Conservation (phyloP, 176 grass and related monocot genomes). For the Aechmea fasciata region DNA sequence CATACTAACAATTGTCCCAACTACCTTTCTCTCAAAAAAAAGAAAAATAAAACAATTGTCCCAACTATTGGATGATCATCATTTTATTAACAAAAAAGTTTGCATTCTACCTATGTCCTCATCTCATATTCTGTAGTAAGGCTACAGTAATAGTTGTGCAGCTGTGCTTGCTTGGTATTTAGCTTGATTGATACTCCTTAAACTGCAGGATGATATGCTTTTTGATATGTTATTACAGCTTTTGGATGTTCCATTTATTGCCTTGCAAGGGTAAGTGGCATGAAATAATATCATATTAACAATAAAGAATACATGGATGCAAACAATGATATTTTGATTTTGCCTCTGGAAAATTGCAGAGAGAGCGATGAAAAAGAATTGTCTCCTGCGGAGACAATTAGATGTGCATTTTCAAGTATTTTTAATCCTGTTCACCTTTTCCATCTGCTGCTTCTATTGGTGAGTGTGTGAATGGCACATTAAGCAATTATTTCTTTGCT, state of each 20-base stretch:
- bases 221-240: constrained; percentile 68
- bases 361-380: constrained; percentile 24
- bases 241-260: constrained; percentile 51
- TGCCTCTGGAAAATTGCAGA: constrained; percentile 33
- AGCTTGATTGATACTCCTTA: background rate
- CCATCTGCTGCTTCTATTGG: constrained; percentile 64
- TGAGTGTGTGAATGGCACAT: constrained; percentile 30
- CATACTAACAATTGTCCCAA: constrained; percentile 10
- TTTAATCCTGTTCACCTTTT: constrained; percentile 76
- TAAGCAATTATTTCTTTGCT: constrained; percentile 13
- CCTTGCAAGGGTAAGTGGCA: constrained; percentile 47
- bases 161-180: background rate
- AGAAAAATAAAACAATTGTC: too few species aligned
- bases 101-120: too few species aligned
- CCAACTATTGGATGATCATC: too few species aligned
- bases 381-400: constrained; percentile 29
- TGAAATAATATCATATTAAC: too few species aligned
- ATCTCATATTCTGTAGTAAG: too few species aligned
- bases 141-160: too few species aligned
- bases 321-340: background rate
- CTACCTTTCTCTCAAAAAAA: background rate
- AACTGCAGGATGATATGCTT: constrained; percentile 74
- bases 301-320: too few species aligned
- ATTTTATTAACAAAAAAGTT: too few species aligned
- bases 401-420: constrained; percentile 53